Base-by-base conservation (phyloP, 176 grass and related monocot genomes). In the Juncus inflexus region DNA sequence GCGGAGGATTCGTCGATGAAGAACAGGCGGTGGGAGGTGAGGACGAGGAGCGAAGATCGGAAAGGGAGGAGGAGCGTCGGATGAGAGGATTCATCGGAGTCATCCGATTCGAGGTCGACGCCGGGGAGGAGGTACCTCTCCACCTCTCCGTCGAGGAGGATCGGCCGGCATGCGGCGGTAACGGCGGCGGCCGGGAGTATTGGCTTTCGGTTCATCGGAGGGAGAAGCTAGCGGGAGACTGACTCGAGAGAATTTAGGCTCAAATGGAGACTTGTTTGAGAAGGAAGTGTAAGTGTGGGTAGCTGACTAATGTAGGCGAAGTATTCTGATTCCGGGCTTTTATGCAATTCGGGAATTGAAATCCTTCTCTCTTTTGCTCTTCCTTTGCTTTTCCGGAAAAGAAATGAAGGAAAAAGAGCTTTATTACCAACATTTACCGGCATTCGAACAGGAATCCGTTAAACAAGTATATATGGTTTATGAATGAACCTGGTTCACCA, bases 11-110 rank as follows among this genome's bases (percentile, higher is more conserved):
- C 85, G 76, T 99, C 77, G 73, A 99, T 80, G 81, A 90, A 90
- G 78, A 99, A 40, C 56, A 99, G 74, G 10, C 89, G 94, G 76
- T 92, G 86, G 68, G 89, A 92, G 53, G 89, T 92, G 75, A 99
- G 85, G 39, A 74, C 83, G 75, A 99, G 94, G 64, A 92, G 89
- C 55, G 85, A 75, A 63, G 75, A 71, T n/a, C 43, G 68, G 68
- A 71, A 71, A 3, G 68, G 83, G 14, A 64, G 88, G 52, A 99
- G 85, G 16, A 79, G 61, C 7, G 75, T 16, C 72, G 81, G 77
- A 75, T 42, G 54, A 6, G 82, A 72, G 61, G 76, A 84, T 78
- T 83, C 88, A 69, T 91, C 85, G 8, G 80, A 64, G 80, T 83
- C 88, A 65, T 91, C 85, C 6, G 80, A 64, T 52, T 92, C 94